These are phyloP conservation scores for Didymella segeticola DNA, from an alignment of 2,329 filamentous ascomycete species.

Conservation along the genomic window DNA sequence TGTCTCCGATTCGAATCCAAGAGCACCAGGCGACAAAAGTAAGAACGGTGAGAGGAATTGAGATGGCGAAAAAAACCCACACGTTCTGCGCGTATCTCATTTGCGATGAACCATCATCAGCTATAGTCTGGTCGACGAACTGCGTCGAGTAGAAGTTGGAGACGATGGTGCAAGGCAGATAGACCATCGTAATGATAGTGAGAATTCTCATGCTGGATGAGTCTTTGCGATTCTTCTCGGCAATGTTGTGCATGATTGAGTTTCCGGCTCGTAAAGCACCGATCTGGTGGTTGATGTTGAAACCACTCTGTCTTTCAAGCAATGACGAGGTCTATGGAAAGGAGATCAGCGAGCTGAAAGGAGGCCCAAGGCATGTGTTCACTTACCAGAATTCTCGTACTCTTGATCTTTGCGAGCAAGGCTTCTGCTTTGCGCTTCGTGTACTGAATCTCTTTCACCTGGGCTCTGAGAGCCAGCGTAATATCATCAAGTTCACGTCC, in stretches of 20 bases:
- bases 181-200: slow-evolving; percentile 36
- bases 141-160: slow-evolving; percentile 38
- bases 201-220: slow-evolving; percentile 32
- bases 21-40: slow-evolving; percentile 30
- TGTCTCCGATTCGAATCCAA: slow-evolving; percentile 15
- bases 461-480: background rate
- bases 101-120: slow-evolving; percentile 2
- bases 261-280: slow-evolving; percentile 26
- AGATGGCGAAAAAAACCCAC: slow-evolving; percentile 35
- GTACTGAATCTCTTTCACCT: background rate
- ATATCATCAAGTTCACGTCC: background rate
- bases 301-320: slow-evolving; percentile 24
- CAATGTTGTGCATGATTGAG: slow-evolving; percentile 26
- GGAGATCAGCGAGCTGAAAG: background rate
- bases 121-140: slow-evolving; percentile 27
- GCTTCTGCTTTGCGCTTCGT: background rate
- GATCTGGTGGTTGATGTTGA: slow-evolving; percentile 30
- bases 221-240: slow-evolving; percentile 31
- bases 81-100: slow-evolving; percentile 26
- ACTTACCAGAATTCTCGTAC: slow-evolving; percentile 5
- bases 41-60: slow-evolving; percentile 27
- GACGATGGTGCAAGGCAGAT: slow-evolving; percentile 33
- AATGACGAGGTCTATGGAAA: slow-evolving; percentile 25
- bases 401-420: slow-evolving; percentile 1
- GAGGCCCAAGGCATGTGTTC: background rate